Evolutionary conservation across 225 moss, liverwort and hornwort species (phyloP).

Genomic region (Anthoceros angustus): DNA sequence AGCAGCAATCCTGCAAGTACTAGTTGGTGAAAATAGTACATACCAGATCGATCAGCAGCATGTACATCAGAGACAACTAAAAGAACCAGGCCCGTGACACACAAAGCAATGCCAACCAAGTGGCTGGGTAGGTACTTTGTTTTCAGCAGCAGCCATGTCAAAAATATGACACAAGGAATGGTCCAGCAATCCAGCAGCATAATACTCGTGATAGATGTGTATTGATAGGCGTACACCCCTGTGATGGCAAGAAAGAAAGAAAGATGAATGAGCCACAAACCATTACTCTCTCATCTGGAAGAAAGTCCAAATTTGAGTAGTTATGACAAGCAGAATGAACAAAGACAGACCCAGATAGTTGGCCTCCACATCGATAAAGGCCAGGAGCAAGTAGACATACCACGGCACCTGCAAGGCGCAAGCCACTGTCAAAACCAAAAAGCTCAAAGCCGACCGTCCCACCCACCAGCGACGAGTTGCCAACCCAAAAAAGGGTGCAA

Average conservation of each 20-base stretch:
- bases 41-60: constrained; percentile 41
- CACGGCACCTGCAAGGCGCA: constrained; percentile 20
- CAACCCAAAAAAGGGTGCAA: background rate
- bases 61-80: constrained; percentile 86
- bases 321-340: background rate
- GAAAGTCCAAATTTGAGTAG: background rate
- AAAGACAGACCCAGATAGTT: constrained; percentile 35
- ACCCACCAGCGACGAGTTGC: background rate
- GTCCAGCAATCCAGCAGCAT: constrained; percentile 96
- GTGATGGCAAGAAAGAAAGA: background rate
- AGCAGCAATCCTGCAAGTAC: no score
- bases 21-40: background rate
- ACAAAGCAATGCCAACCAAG: constrained; percentile 49
- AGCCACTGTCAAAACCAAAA: background rate
- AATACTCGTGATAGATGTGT: constrained; percentile 76
- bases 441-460: background rate
- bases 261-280: background rate
- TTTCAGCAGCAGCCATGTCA: constrained; percentile 50
- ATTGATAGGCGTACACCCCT: constrained; percentile 75
- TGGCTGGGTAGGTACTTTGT: constrained; percentile 45
- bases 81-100: constrained; percentile 48
- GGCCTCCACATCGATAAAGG: constrained; percentile 64
- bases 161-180: constrained; percentile 66
- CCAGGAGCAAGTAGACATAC: constrained; percentile 58
- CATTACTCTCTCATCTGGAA: background rate